These are phyloP conservation scores for Galeopsis tetrahit DNA, from an alignment of 257 asterid species.

Conservation along the genomic window DNA sequence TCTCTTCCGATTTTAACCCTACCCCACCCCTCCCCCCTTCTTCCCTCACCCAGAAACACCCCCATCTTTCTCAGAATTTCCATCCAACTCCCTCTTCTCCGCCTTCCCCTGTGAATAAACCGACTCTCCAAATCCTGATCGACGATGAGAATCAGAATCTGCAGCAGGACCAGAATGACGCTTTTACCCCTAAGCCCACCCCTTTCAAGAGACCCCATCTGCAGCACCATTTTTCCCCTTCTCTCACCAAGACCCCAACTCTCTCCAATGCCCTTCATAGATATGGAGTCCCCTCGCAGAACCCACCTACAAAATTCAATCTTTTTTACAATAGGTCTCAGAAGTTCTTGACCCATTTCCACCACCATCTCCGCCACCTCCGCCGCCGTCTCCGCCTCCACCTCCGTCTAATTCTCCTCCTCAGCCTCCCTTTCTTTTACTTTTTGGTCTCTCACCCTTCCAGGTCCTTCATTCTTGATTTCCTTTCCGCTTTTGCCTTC, in stretches of 20 bases:
- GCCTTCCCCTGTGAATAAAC: conserved; percentile 39
- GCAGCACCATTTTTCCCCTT: conserved; percentile 53
- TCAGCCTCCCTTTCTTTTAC: conserved; percentile 80
- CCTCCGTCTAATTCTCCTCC: conserved; percentile 67
- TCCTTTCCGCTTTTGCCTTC: conserved; percentile 88
- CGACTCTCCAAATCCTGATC: conserved; percentile 58
- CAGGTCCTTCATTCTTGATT: conserved; percentile 79
- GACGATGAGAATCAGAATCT: conserved; percentile 42
- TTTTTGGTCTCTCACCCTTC: conserved; percentile 88
- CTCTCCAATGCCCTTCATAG: conserved; percentile 62
- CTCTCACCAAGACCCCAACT: conserved; percentile 63
- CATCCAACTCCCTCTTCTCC: conserved; percentile 42
- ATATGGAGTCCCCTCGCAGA: conserved; percentile 44
- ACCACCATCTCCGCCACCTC: conserved; percentile 65
- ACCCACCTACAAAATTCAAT: conserved; percentile 47
- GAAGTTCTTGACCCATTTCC: conserved; percentile 61
- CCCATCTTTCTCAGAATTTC: conserved; percentile 40
- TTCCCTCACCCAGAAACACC: conserved; percentile 65
- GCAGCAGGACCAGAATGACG: conserved; percentile 56
- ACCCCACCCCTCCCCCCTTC: conserved; percentile 67
- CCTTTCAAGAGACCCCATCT: conserved; percentile 75
- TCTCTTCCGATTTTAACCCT: conserved; percentile 99
- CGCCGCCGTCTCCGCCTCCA: conserved; percentile 80
- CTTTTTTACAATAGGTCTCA: conserved; percentile 50
- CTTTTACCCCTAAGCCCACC: conserved; percentile 61